Base-by-base conservation (phyloP, 2,329 filamentous ascomycete genomes). In the Pestalotiopsis sp. region DNA sequence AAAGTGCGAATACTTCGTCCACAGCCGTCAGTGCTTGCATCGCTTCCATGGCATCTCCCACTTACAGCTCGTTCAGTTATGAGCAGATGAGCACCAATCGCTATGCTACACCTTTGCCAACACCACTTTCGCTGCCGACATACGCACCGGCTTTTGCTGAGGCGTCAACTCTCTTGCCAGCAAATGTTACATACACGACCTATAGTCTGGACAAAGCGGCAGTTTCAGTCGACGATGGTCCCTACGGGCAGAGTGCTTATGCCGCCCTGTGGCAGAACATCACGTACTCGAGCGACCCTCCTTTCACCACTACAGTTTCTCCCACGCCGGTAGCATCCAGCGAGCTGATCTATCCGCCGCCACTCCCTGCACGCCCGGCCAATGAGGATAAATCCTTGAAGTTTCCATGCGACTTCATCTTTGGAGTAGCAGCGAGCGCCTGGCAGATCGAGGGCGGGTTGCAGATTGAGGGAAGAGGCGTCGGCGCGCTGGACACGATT, bases 301-400 rank as follows among this genome's bases (percentile, higher is more conserved):
- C 65, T 3, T 67, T 67, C 56, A 67, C 80, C 2, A 87, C 87
- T 0, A 90, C 87, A 0, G 86, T 87, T 2, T 81, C 79, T 4
- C 86, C 88, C 0, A 90, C 87, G 0, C 82, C 87, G 0, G 77
- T 90, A 1, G 84, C 87, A 0, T 86, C 80, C 1, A 84, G 78
- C 66, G 86, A 90, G 68, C 80, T 90, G 1, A 78, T 89, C 5
- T 80, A 88, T 0, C 88, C 88, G 0, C 87, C 88, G 0, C 1
- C 83, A 86, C 63, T 86, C 86, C 69, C 64, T 25, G 64, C 45
- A 23, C 64, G 64, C 14, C 64, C 64, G 1, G 85, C 87, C 67
- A 80, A 79, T 0, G 82, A 85, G 59, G 78, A 80, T 23, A 79
- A 85, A 17, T 86, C 85, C 71, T 83, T 85, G 61, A 81, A 79